A percentile compares a stretch with the other conserved stretches of the same genome.
These are phyloP conservation scores for Kodamaea hsintzibuensis DNA, from an alignment of 805 yeast genomes.

Conservation along the genomic window DNA sequence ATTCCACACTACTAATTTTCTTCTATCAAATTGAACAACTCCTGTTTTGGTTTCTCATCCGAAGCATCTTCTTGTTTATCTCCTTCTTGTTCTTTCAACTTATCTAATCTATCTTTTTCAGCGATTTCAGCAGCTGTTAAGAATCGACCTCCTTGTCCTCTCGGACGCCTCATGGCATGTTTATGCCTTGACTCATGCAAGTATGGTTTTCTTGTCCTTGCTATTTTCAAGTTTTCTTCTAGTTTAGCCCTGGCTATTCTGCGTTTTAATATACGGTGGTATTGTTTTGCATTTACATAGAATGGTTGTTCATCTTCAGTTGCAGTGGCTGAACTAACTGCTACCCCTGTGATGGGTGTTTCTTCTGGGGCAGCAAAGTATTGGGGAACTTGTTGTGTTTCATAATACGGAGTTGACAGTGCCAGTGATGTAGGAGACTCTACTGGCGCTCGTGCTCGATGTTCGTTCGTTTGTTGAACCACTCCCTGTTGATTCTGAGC, in stretches of 20 bases:
- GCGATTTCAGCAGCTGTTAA: constrained; percentile 80
- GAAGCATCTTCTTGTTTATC: constrained; percentile 8
- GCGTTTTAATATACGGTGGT: constrained; percentile 90
- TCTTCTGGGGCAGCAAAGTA: constrained; percentile 13
- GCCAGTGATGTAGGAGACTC: constrained; percentile 13
- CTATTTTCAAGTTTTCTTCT: constrained; percentile 84
- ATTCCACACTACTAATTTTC: not conserved
- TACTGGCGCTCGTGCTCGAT: constrained; percentile 9
- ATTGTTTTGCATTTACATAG: constrained; percentile 97
- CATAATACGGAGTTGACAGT: constrained; percentile 26
- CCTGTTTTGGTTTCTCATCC: constrained; percentile 2
- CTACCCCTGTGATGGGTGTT: constrained; percentile 12
- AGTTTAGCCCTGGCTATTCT: constrained; percentile 91
- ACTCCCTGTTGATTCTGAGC: not conserved
- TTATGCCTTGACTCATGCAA: constrained; percentile 96
- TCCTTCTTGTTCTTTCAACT: constrained; percentile 35
- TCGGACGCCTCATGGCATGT: constrained; percentile 98
- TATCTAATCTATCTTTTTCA: constrained; percentile 43
- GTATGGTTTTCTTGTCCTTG: constrained; percentile 90
- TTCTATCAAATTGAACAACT: constrained; percentile 5
- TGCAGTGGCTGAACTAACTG: constrained; percentile 14
- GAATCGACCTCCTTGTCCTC: constrained; percentile 98
- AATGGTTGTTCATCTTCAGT: constrained; percentile 76
- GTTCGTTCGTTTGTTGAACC: not conserved
- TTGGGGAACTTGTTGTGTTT: constrained; percentile 17